phyloP scores from a whole-genome alignment of 192 early-diverging fungal species.

The Phlyctochytrium bullatum region DNA sequence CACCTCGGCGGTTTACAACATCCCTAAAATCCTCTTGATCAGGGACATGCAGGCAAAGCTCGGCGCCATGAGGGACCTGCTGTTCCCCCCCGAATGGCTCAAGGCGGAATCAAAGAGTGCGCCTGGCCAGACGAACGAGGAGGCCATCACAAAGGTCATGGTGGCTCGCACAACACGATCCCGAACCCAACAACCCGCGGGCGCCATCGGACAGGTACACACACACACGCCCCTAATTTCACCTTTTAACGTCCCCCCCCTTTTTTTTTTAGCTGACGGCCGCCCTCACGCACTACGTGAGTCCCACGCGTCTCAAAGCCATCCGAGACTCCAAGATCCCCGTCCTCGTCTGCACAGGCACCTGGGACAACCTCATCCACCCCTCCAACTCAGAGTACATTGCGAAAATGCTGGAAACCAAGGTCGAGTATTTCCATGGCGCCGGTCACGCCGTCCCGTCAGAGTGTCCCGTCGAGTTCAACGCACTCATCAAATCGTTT shows the following conservation, averaged over 20 bases:
- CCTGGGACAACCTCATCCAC: slow-evolving; percentile 23
- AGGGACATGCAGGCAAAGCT: slow-evolving; percentile 19
- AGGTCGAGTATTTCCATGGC: neutral
- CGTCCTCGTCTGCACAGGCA: slow-evolving; percentile 19
- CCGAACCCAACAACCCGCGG: neutral
- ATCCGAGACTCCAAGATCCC: slow-evolving; percentile 10
- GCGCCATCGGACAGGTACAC: slow-evolving; percentile 9
- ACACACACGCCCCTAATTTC: neutral
- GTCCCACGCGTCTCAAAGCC: neutral
- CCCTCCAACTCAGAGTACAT: slow-evolving; percentile 21
- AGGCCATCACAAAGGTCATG: slow-evolving; percentile 2
- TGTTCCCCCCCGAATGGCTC: slow-evolving; percentile 42
- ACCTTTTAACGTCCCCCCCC: neutral
- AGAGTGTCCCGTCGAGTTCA: neutral
- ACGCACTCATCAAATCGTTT: neutral
- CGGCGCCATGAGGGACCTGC: slow-evolving; percentile 16
- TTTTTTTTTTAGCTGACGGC: slow-evolving; percentile 9
- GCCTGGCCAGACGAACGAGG: slow-evolving; percentile 5
- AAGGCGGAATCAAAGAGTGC: slow-evolving; percentile 4
- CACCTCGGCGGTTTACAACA: slow-evolving; percentile 1
- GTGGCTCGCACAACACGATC: neutral
- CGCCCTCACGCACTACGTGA: slow-evolving; percentile 7
- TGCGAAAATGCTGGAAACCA: slow-evolving; percentile 2
- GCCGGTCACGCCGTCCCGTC: slow-evolving; percentile 1
- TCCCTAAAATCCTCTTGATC: slow-evolving; percentile 19